Percentiles rank a stretch among this genome's conserved stretches.
These are phyloP conservation scores for Penicilliopsis zonata DNA, from an alignment of 495 filamentous ascomycete species.

Conservation along the genomic window DNA sequence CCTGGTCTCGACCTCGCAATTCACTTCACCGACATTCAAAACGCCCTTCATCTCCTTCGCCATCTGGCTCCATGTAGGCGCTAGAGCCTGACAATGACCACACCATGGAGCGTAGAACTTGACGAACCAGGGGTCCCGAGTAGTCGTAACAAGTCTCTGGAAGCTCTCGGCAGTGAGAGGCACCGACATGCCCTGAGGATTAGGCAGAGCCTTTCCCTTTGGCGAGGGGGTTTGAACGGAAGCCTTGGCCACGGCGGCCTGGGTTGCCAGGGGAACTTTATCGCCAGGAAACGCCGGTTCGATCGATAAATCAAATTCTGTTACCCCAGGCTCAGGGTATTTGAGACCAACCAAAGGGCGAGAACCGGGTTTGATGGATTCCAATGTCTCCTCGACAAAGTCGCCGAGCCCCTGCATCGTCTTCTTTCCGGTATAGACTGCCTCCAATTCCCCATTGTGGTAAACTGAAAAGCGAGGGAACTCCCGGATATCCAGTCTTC, in stretches of 20 bases:
- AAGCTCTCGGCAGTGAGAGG: conserved; percentile 76
- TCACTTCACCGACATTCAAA: conserved; percentile 90
- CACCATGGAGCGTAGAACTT: conserved; percentile 99
- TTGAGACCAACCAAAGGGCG: conserved; percentile 50
- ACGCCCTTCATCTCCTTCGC: conserved; percentile 76
- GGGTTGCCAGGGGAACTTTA: conserved; percentile 25
- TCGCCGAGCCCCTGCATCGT: conserved; percentile 46
- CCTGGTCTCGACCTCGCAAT: conserved; percentile 72
- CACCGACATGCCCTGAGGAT: conserved; percentile 61
- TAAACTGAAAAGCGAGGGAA: conserved; percentile 73
- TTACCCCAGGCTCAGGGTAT: conserved; percentile 47
- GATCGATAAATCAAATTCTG: conserved; percentile 31
- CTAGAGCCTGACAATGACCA: conserved; percentile 83
- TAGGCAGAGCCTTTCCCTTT: conserved; percentile 45
- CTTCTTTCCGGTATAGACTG: conserved; percentile 47
- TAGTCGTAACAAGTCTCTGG: conserved; percentile 71
- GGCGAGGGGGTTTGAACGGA: conserved; percentile 13
- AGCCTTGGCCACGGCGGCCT: conserved; percentile 18
- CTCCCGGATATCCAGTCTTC: conserved; percentile 44
- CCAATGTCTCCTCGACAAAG: conserved; percentile 67
- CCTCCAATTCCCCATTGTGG: conserved; percentile 62
- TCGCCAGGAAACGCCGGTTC: conserved; percentile 34
- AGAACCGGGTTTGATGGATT: conserved; percentile 66
- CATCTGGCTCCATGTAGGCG: conserved; percentile 80
- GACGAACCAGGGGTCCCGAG: conserved; percentile 91